Base-by-base conservation (phyloP, 345 rosid genomes). In the Eucalyptus erythrocorys region DNA sequence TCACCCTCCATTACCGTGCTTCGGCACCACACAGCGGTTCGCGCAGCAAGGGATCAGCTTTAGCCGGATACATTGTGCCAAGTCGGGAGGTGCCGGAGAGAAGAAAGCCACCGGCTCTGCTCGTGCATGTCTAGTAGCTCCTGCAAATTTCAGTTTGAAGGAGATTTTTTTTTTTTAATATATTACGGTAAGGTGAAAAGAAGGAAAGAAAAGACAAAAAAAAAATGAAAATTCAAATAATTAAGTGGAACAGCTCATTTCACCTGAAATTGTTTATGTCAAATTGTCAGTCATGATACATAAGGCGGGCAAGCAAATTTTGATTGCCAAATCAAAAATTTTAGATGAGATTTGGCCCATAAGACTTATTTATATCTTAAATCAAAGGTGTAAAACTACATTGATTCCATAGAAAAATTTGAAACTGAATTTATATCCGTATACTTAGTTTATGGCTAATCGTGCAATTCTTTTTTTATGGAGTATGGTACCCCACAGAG, bases 81-180 rank as follows among this genome's bases (percentile, higher is more conserved):
- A 94, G 1, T 88, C 96, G 17, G 90, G 89, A 48, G 80, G 91
- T 51, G 87, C 88, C 79, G 89, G 76, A 76, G 95, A 93, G 87
- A 92, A 92, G 90, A 96, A 96, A 96, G 91, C 96, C 93, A 34
- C 93, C 98, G 10, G 87, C 98, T 82, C 95, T 97, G 81, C 91
- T 64, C 22, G 79, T 8, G 42, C 24, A 15, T 8, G 6, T 66
- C 79, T 5, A 1, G 0, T 66, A 16, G 79, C 42, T 32, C 79
- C 42, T 3, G 11, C 3, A 34, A 66, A 24, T 32, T 32, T 66
- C 79, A 8, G 40, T 61, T 22, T 22, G 30, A 57, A 24, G 30
- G 61, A 10, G 61, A 4, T 0, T 48, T 48, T 48, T 49, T 49
- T 49, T 49, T 15, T 55, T 24, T 55, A n/a, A n/a, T n/a, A n/a